phyloP scores from a whole-genome alignment of 345 rosid species.

The Salix exigua region DNA sequence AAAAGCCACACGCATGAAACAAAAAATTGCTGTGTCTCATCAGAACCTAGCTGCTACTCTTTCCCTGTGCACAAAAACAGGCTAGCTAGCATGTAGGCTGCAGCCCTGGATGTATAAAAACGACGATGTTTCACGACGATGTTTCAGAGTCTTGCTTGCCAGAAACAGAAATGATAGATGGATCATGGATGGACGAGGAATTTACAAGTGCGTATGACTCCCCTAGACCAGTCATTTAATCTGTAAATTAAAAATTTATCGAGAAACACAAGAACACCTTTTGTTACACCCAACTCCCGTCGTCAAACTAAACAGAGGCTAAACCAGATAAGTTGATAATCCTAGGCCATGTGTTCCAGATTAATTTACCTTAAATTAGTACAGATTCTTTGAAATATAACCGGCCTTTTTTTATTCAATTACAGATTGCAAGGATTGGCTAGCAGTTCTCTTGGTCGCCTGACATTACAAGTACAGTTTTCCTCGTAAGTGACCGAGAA shows the following conservation, averaged over 20 bases:
- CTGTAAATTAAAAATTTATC: not conserved
- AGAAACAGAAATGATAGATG: not conserved
- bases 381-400: not conserved
- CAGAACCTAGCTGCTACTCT: too few relatives aligned
- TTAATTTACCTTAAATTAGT: not conserved
- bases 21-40: too few relatives aligned
- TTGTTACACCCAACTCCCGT: not conserved
- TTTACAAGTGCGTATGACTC: not conserved
- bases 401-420: not conserved
- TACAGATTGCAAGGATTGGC: not conserved
- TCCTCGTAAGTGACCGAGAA: not conserved
- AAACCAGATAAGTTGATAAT: not conserved
- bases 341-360: not conserved
- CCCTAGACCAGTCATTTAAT: not conserved
- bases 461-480: slow-evolving; percentile 5
- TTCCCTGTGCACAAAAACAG: too few relatives aligned
- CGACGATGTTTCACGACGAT: not conserved
- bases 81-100: not conserved
- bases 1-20: not conserved
- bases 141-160: not conserved
- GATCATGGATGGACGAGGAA: not conserved
- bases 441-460: not conserved
- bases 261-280: not conserved
- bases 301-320: not conserved
- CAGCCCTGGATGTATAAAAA: not conserved